These are phyloP conservation scores for Mrakia gelida DNA, from an alignment of 768 basidiomycete species.

Conservation along the genomic window DNA sequence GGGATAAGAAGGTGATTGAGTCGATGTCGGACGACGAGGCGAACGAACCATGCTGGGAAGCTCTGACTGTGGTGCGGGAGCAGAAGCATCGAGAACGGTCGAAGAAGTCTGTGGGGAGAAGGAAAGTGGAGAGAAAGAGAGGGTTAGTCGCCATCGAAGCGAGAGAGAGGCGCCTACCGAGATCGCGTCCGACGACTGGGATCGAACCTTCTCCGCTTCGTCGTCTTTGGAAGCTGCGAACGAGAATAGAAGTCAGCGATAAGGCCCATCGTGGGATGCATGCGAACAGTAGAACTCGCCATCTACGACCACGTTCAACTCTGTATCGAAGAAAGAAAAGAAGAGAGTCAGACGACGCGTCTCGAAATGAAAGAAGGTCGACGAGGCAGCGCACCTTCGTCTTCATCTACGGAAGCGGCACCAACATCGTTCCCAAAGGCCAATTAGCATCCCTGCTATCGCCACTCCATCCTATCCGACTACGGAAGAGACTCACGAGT, in stretches of 20 bases:
- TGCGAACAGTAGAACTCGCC: background rate
- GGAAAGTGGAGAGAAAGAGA: background rate
- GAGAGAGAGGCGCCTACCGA: background rate
- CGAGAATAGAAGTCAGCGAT: background rate
- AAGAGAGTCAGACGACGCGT: background rate
- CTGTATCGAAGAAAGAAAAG: background rate
- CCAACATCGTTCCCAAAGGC: background rate
- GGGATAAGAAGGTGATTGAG: background rate
- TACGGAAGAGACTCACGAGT: no score
- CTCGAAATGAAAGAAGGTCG: background rate
- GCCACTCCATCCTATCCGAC: no score
- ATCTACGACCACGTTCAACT: background rate
- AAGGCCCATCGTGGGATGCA: background rate
- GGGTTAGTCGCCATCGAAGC: background rate
- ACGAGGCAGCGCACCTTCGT: background rate
- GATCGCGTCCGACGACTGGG: no score
- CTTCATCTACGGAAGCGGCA: background rate
- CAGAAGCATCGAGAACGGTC: no score
- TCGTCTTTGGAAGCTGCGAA: background rate
- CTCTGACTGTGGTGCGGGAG: background rate
- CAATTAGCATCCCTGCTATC: background rate
- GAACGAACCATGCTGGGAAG: conserved; percentile 17
- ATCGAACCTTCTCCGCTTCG: conserved; percentile 2
- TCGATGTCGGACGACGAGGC: background rate
- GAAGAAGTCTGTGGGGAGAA: background rate